These are phyloP conservation scores for Hygrocybe coccinea DNA, from an alignment of 768 basidiomycete genomes.

Conservation along the genomic window DNA sequence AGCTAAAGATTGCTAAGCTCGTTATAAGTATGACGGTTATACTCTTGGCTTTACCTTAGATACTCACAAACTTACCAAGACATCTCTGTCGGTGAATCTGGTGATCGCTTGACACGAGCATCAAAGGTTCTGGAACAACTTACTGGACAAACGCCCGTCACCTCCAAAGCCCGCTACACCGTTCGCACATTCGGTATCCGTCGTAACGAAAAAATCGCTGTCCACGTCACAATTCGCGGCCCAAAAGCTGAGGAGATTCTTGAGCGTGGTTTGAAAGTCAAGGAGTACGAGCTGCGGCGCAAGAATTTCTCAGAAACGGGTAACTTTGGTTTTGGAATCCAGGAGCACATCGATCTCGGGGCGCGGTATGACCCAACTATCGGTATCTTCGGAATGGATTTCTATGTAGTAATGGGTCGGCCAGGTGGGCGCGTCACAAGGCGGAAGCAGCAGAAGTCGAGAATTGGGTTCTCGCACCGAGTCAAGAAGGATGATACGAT, in stretches of 20 bases:
- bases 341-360: conserved; percentile 98
- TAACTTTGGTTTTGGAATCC: conserved; percentile 99
- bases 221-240: conserved; percentile 97
- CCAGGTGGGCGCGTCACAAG: conserved; percentile 88
- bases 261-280: conserved; percentile 98
- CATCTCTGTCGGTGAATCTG: conserved; percentile 99
- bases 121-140: conserved; percentile 99
- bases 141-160: conserved; percentile 98
- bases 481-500: conserved; percentile 95
- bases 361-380: conserved; percentile 98
- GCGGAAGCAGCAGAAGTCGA: conserved; percentile 83
- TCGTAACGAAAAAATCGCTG: conserved; percentile 99
- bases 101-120: conserved; percentile 97
- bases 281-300: conserved; percentile 98
- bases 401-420: conserved; percentile 96
- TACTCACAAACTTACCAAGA: conserved; percentile 45
- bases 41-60: conserved; percentile 3
- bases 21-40: conserved; percentile 96
- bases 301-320: conserved; percentile 98
- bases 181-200: conserved; percentile 99
- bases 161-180: conserved; percentile 99
- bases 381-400: conserved; percentile 99
- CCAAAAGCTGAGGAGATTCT: conserved; percentile 99
- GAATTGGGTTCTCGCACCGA: conserved; percentile 82
- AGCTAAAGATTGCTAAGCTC: conserved; percentile 96